Evolutionary conservation across 2,329 filamentous ascomycete genomes (phyloP).

Genomic region (Phaeosphaeriaceae sp.): DNA sequence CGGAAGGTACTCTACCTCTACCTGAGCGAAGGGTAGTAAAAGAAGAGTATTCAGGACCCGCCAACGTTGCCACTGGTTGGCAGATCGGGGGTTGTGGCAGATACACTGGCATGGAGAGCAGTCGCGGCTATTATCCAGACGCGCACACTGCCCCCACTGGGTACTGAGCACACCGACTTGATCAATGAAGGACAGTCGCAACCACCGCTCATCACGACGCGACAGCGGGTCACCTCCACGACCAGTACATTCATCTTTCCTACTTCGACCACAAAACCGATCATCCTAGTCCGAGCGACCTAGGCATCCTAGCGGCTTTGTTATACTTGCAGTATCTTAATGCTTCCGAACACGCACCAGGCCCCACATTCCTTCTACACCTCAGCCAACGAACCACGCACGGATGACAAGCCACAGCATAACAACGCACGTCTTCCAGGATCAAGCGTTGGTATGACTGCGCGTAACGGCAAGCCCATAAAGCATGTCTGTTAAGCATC

Average conservation of each 20-base stretch:
- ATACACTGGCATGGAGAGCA: slow-evolving; percentile 56
- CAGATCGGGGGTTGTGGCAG: slow-evolving; percentile 50
- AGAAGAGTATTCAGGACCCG: slow-evolving; percentile 50
- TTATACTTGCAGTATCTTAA: slow-evolving; percentile 24
- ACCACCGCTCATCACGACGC: slow-evolving; percentile 1
- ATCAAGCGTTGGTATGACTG: slow-evolving; percentile 16
- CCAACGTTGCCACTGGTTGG: slow-evolving; percentile 41
- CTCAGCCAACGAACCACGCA: slow-evolving; percentile 27
- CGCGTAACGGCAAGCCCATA: slow-evolving; percentile 24
- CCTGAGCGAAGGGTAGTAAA: slow-evolving; percentile 50
- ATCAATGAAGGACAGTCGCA: not conserved
- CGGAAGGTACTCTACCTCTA: slow-evolving; percentile 41
- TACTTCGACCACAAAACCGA: not conserved
- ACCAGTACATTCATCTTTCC: not conserved
- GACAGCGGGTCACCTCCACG: slow-evolving; percentile 4
- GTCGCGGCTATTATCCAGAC: slow-evolving; percentile 56
- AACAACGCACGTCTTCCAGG: slow-evolving; percentile 19
- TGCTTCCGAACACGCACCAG: slow-evolving; percentile 17
- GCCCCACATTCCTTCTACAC: slow-evolving; percentile 6
- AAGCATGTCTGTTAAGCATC: slow-evolving; percentile 13
- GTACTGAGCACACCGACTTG: slow-evolving; percentile 35
- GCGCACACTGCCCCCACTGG: slow-evolving; percentile 47
- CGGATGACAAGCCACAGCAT: slow-evolving; percentile 23
- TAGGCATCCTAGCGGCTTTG: slow-evolving; percentile 16
- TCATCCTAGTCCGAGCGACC: slow-evolving; percentile 1